These are phyloP conservation scores for Calocybe gambosa DNA, from an alignment of 1,284 basidiomycete genomes.

Conservation along the genomic window DNA sequence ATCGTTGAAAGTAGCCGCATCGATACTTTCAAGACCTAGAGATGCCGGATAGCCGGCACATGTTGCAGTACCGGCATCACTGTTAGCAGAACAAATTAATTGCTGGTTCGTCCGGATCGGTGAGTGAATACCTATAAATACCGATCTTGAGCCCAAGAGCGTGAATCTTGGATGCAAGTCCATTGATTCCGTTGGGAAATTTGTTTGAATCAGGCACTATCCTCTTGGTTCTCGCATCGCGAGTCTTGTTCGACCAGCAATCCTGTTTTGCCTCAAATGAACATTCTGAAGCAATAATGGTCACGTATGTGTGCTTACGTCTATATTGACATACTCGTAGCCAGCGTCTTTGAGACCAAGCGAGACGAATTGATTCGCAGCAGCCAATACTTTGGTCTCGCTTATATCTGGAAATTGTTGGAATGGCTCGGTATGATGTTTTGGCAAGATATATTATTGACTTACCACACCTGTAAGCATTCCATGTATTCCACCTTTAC, in stretches of 20 bases:
- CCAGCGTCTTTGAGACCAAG: slow-evolving; percentile 45
- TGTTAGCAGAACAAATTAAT: slow-evolving; percentile 16
- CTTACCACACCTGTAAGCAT: slow-evolving; percentile 43
- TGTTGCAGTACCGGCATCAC: slow-evolving; percentile 49
- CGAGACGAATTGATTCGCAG: slow-evolving; percentile 41
- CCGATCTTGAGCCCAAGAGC: slow-evolving; percentile 46
- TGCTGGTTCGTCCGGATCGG: background rate
- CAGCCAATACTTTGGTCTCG: slow-evolving; percentile 39
- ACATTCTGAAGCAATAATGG: background rate
- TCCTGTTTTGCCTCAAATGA: slow-evolving; percentile 30
- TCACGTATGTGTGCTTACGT: slow-evolving; percentile 26
- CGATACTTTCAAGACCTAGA: slow-evolving; percentile 39
- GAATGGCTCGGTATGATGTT: background rate
- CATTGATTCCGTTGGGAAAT: slow-evolving; percentile 47
- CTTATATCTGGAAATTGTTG: slow-evolving; percentile 31
- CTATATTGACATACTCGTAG: slow-evolving; percentile 51
- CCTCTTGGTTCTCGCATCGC: slow-evolving; percentile 34
- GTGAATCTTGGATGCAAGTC: slow-evolving; percentile 40
- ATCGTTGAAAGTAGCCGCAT: slow-evolving; percentile 43
- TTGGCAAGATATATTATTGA: background rate
- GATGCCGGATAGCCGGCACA: slow-evolving; percentile 51
- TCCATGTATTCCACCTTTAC: slow-evolving; percentile 50
- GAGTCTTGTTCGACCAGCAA: slow-evolving; percentile 41
- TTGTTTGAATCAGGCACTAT: slow-evolving; percentile 46
- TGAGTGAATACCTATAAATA: slow-evolving; percentile 36